phyloP scores from a whole-genome alignment of 176 grass and related monocot species.

The Secale cereale region DNA sequence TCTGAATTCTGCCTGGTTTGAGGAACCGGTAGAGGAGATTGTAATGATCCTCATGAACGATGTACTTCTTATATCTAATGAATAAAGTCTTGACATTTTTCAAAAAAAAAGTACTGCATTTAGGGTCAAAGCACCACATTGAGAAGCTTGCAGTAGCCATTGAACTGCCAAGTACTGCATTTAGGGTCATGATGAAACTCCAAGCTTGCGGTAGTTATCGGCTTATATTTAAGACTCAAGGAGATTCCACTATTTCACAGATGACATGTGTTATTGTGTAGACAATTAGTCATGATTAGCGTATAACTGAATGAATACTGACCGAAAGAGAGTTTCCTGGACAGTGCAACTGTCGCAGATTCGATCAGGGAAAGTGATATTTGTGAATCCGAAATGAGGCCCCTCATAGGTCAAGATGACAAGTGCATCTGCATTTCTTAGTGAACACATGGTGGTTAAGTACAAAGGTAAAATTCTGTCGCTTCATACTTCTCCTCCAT shows the following conservation, averaged over 20 bases:
- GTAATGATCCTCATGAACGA: too few species aligned
- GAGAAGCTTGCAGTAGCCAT: constrained; percentile 55
- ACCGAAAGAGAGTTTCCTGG: neutral
- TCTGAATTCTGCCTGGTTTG: too few species aligned
- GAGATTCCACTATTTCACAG: constrained; percentile 46
- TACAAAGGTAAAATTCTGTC: neutral
- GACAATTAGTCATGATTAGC: constrained; percentile 7
- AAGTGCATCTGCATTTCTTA: neutral
- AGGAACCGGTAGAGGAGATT: too few species aligned
- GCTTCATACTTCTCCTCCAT: neutral
- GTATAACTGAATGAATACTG: neutral
- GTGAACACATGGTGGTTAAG: neutral
- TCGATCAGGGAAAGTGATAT: neutral
- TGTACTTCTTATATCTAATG: too few species aligned
- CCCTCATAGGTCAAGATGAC: neutral
- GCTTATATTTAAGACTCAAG: constrained; percentile 40
- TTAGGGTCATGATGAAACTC: constrained; percentile 62
- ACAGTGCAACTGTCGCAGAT: neutral
- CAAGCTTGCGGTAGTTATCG: constrained; percentile 45
- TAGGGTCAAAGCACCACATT: constrained; percentile 28
- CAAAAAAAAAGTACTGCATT: too few species aligned
- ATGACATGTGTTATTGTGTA: constrained; percentile 50
- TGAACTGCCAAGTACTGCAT: constrained; percentile 32
- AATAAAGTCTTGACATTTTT: too few species aligned
- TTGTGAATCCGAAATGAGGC: neutral